Base-by-base conservation (phyloP, 345 rosid species). In the Lepidium africanum region DNA sequence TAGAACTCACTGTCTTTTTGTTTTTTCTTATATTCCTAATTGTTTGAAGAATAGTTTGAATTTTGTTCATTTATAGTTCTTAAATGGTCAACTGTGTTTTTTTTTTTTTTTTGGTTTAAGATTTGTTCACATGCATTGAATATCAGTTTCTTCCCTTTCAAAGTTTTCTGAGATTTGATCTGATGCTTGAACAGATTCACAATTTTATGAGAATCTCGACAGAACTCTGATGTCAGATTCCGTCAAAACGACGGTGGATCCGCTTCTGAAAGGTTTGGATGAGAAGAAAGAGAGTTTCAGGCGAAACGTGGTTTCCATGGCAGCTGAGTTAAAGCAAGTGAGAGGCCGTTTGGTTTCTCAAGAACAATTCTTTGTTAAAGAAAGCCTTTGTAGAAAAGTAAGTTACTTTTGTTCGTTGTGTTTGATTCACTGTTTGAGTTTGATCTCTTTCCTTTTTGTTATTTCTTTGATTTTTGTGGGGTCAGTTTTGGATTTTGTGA, bases 211-310 rank as follows among this genome's bases (percentile, higher is more conserved):
- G 70, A 56, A 65, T 42, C 23, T 37, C 41, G 48, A 25, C 27
- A 27, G 12, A n/a, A 61, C 33, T 39, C 65, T 68, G 77, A 81
- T 85, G 83, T 79, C 87, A 2, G 69, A 69, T 68, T 42, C 37
- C 56, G 47, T 19, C 12, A 64, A 70, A 70, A 40, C 68, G 33
- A 64, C 9, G 46, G 68, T 76, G 63, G 99, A 94, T 79, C 99
- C 96, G 0, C 67, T 88, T 63, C 39, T 94, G 83, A 88, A 79
- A 76, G 97, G 87, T 82, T 87, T 94, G 56, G 76, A 90, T 63
- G 99, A 83, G 83, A 94, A 83, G 81, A 94, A 94, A 80, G 97
- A 81, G 70, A 86, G 81, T 71, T 94, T 94, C 70, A 63, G 88
- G 76, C 71, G 82, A 27, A 90, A 90, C 81, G 96, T 94, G 5